These are phyloP conservation scores for Paraleonurus japonicus DNA, from an alignment of 257 asterid species.

Conservation along the genomic window DNA sequence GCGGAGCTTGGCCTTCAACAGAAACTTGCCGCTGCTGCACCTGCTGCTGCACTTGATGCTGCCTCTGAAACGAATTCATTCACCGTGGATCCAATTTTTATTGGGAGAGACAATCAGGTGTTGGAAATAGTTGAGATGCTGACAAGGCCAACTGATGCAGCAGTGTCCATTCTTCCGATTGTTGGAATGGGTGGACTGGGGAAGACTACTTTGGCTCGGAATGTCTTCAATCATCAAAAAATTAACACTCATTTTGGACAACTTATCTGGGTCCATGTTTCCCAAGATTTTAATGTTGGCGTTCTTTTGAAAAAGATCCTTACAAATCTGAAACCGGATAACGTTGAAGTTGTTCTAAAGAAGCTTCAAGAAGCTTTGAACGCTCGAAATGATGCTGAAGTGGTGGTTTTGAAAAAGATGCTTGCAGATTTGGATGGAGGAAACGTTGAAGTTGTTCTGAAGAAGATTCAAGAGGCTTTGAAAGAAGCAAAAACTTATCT, in stretches of 20 bases:
- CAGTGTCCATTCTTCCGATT: background rate
- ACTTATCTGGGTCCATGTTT: background rate
- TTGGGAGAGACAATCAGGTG: background rate
- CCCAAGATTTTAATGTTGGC: background rate
- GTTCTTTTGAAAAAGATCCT: background rate
- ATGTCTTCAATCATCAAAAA: background rate
- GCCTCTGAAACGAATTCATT: background rate
- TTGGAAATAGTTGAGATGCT: background rate
- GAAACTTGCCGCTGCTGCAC: background rate
- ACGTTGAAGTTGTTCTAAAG: background rate
- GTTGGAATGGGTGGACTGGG: background rate
- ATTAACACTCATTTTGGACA: background rate
- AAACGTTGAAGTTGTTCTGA: too few relatives aligned
- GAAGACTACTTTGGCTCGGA: background rate
- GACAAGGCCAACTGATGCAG: background rate
- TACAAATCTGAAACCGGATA: too few relatives aligned
- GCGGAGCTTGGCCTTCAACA: background rate
- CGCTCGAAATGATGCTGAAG: too few relatives aligned
- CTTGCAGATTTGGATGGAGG: too few relatives aligned
- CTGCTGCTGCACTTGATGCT: background rate
- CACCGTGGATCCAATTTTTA: background rate
- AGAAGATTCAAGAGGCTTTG: too few relatives aligned
- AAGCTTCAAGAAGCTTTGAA: background rate
- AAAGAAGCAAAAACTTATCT: background rate
- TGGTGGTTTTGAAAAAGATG: too few relatives aligned